phyloP scores from a whole-genome alignment of 805 yeast species.

The Cyberlindnera meyerae region DNA sequence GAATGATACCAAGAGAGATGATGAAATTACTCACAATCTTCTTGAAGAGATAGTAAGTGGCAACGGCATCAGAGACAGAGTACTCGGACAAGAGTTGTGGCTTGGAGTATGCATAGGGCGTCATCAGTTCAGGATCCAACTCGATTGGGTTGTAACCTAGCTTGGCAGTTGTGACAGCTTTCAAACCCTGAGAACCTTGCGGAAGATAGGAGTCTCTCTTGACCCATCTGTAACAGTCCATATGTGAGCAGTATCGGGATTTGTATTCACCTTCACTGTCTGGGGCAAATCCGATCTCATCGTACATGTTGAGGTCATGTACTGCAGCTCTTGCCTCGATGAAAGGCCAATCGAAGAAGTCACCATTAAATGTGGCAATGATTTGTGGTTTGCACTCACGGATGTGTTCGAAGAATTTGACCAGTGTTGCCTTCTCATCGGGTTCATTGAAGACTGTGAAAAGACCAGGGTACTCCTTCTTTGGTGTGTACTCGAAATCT shows the following conservation, averaged over 20 bases:
- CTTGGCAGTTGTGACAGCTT: conserved; percentile 94
- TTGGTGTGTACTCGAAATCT: conserved; percentile 96
- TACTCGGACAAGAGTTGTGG: conserved; percentile 93
- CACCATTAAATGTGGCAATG: conserved; percentile 98
- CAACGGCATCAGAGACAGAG: conserved; percentile 99
- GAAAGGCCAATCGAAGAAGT: conserved; percentile 98
- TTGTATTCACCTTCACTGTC: conserved; percentile 91
- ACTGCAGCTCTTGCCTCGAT: conserved; percentile 82
- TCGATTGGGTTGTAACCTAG: conserved; percentile 95
- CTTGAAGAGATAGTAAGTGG: conserved; percentile 92
- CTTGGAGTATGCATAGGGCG: conserved; percentile 91
- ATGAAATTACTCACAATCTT: conserved; percentile 97
- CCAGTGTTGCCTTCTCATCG: conserved; percentile 70
- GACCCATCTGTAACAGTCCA: conserved; percentile 98
- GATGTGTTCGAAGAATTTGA: conserved; percentile 83
- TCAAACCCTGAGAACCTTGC: conserved; percentile 97
- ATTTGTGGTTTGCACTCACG: conserved; percentile 88
- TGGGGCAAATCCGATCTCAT: conserved; percentile 89
- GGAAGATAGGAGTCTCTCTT: conserved; percentile 96
- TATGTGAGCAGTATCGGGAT: conserved; percentile 86
- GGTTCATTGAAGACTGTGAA: conserved; percentile 88
- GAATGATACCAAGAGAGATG: conserved; percentile 89
- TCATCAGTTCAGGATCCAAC: conserved; percentile 96
- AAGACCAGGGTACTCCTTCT: conserved; percentile 88
- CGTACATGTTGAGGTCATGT: conserved; percentile 83